Percentiles rank a stretch among this genome's conserved stretches.
Conservation (phyloP, 257 asterid species). For the Scutellaria minor region DNA sequence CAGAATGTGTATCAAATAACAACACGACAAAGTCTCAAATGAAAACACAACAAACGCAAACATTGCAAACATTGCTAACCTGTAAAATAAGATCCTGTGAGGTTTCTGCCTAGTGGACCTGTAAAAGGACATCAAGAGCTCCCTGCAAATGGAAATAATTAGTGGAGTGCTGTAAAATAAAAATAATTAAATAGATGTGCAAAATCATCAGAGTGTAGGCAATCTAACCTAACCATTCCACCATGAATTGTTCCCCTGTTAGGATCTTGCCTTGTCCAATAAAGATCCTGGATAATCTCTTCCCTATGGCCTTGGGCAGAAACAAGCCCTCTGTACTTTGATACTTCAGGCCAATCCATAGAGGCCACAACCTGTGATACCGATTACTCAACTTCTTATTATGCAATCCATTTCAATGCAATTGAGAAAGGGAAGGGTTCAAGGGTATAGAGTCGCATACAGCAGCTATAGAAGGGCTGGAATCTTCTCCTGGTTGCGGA, state of each 20-base stretch:
- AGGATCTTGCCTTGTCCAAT: conserved; percentile 37
- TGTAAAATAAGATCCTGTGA: conserved; percentile 67
- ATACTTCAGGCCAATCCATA: conserved; percentile 90
- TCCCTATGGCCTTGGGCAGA: conserved; percentile 76
- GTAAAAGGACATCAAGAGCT: conserved; percentile 54
- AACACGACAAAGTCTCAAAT: background rate
- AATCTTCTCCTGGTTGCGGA: conserved; percentile 84
- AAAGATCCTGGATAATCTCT: conserved; percentile 78
- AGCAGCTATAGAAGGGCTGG: conserved; percentile 88
- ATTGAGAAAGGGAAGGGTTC: background rate
- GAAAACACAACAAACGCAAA: background rate
- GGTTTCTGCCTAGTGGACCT: conserved; percentile 51
- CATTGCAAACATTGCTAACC: conserved; percentile 41
- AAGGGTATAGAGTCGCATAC: conserved; percentile 38
- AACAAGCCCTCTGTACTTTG: conserved; percentile 71
- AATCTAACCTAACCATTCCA: conserved; percentile 73
- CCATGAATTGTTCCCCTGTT: conserved; percentile 47
- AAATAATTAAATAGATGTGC: background rate
- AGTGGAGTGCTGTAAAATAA: background rate
- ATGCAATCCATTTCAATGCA: background rate
- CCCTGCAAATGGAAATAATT: conserved; percentile 50
- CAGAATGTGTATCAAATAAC: background rate
- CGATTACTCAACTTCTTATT: background rate
- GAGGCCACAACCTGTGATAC: conserved; percentile 83
- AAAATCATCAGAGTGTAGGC: background rate